Base-by-base conservation (phyloP, 306 rosid species). In the Ormosia emarginata region DNA sequence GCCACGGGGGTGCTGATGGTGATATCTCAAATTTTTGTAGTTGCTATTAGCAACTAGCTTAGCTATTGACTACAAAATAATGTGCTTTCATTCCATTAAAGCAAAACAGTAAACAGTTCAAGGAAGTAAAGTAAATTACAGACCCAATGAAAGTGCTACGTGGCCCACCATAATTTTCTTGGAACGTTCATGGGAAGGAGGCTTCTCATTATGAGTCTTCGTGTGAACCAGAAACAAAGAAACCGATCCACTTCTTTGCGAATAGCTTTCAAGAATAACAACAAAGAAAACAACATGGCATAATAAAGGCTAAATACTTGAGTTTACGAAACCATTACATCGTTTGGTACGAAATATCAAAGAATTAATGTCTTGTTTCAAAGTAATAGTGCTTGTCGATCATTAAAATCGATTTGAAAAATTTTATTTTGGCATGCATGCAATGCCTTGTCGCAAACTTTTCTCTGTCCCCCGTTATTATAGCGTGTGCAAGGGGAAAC, bases 181-280 rank as follows among this genome's bases (percentile, higher is more conserved):
- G 79, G 97, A 90, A 92, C 89, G 79, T 90, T 88, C 94, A 75
- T 83, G 70, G 13, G 52, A 83, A 81, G 83, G 86, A 80, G 74
- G 85, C 58, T 78, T 81, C 84, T 24, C 49, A 5, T 50, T 11
- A 39, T 44, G 74, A 41, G 13, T 65, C 49, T n/a, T 37, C 29
- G 1, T 29, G 66, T 37, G 74, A 65, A n/a, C 52, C 75, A 53
- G 2, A 67, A 68, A 58, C 82, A 6, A 75, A 67, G 59, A 65
- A 76, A 68, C 32, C 78, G 55, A 70, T 78, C 79, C 81, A 81
- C 64, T 74, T 86, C 68, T 2, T 30, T 66, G 62, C 17, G 30
- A 67, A 41, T 43, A 14, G 17, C 71, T 79, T 59, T 79, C 58
- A 79, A 43, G 40, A 33, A 70, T 79, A 79, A 70, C 71, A 78